Evolutionary conservation across 805 yeast species (phyloP).

Genomic region (Lipomyces mesembrius): DNA sequence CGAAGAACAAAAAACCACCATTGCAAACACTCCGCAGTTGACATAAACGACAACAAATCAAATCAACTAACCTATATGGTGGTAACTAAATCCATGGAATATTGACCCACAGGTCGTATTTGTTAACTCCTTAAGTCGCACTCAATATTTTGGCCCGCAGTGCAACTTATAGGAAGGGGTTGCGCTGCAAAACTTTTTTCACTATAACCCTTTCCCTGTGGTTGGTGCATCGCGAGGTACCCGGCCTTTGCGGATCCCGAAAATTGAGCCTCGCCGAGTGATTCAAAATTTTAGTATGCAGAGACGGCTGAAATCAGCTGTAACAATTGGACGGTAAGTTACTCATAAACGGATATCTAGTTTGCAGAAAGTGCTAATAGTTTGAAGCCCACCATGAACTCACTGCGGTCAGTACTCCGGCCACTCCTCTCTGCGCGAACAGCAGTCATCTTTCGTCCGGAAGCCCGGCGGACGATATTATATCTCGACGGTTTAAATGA

Average conservation of each 20-base stretch:
- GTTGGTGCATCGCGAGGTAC: background rate
- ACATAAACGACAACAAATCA: background rate
- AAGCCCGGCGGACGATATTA: conserved; percentile 17
- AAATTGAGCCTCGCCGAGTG: background rate
- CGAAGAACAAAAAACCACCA: conserved; percentile 3
- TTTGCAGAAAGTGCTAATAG: background rate
- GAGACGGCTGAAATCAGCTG: background rate
- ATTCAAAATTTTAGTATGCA: background rate
- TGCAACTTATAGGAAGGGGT: background rate
- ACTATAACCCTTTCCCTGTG: background rate
- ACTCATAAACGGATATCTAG: background rate
- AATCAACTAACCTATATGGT: background rate
- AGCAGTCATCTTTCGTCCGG: background rate
- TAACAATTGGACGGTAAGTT: background rate
- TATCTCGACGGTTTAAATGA: conserved; percentile 14
- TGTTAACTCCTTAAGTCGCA: background rate
- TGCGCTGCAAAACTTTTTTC: background rate
- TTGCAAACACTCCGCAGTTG: background rate
- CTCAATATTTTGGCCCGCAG: background rate
- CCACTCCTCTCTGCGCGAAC: background rate
- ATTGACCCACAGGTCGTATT: background rate
- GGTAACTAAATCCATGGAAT: background rate
- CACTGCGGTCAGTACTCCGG: background rate
- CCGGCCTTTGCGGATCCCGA: background rate
- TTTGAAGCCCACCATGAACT: background rate